These are phyloP conservation scores for Leishmania mexicana DNA, from an alignment of 208 protist species.

Conservation along the genomic window DNA sequence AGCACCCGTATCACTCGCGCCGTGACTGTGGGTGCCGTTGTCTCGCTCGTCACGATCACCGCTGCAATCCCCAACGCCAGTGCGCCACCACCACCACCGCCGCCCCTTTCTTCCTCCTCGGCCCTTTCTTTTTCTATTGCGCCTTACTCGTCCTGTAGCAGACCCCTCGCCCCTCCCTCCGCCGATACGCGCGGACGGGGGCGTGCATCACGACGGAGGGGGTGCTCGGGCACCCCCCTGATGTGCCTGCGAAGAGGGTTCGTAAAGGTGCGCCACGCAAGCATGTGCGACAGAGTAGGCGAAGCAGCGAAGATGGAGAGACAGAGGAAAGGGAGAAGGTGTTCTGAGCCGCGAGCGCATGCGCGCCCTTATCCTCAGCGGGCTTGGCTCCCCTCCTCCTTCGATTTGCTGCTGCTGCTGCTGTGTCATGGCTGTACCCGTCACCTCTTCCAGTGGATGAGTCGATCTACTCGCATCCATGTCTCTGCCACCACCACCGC, in stretches of 20 bases:
- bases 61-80: too few relatives aligned
- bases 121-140: too few relatives aligned
- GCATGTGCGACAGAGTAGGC: not conserved
- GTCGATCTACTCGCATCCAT: not conserved
- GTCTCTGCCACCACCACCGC: not conserved
- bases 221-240: too few relatives aligned
- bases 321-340: not conserved
- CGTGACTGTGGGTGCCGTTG: not conserved
- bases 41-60: not conserved
- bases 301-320: not conserved
- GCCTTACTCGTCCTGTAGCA: too few relatives aligned
- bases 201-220: not conserved
- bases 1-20: too few relatives aligned
- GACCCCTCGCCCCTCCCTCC: too few relatives aligned
- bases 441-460: not conserved
- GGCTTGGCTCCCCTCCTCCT: too few relatives aligned
- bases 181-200: too few relatives aligned
- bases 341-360: not conserved
- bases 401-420: too few relatives aligned
- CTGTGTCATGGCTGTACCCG: not conserved
- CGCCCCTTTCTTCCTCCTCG: too few relatives aligned
- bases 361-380: too few relatives aligned
- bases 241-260: not conserved
- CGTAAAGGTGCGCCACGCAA: not conserved
- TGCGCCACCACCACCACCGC: too few relatives aligned